Percentiles rank a stretch among this genome's conserved stretches.
Conservation (phyloP, 164 flowering plant species). For the Umbellularia californica region DNA sequence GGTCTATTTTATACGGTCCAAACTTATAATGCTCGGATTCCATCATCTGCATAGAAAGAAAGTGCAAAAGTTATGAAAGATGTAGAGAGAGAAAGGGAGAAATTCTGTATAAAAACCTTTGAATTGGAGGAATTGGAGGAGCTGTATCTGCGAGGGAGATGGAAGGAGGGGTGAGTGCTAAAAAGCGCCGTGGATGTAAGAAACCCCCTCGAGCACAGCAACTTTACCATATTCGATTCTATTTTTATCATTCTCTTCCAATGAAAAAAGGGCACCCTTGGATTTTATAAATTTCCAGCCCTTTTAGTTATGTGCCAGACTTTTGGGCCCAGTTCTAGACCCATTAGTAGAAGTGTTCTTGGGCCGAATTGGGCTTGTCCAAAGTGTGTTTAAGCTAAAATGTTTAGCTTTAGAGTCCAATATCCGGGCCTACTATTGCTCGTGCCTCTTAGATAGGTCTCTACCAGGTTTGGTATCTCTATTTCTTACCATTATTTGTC, state of each 20-base stretch:
- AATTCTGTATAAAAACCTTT: background rate
- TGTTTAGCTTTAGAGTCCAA: too few species aligned
- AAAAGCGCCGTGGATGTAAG: background rate
- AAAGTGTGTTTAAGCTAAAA: too few species aligned
- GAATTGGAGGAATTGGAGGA: background rate
- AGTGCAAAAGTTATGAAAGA: background rate
- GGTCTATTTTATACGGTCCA: slow-evolving; percentile 63
- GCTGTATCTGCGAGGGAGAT: background rate
- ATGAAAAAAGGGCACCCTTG: too few species aligned
- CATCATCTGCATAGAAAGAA: background rate
- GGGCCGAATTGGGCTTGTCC: too few species aligned
- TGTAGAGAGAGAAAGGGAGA: background rate
- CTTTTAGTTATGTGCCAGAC: too few species aligned
- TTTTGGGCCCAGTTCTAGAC: too few species aligned
- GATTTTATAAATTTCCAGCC: too few species aligned
- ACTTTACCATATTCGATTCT: slow-evolving; percentile 2
- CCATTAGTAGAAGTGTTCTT: too few species aligned
- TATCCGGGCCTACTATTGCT: too few species aligned
- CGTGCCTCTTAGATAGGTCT: too few species aligned
- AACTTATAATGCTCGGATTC: slow-evolving; percentile 29
- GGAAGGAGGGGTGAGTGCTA: background rate
- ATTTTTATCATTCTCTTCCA: background rate
- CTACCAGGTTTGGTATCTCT: too few species aligned
- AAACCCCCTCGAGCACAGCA: slow-evolving; percentile 1
- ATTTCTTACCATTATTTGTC: too few species aligned